phyloP scores from a whole-genome alignment of 2,329 filamentous ascomycete genomes.

The Ascochyta viciae-villosae region DNA sequence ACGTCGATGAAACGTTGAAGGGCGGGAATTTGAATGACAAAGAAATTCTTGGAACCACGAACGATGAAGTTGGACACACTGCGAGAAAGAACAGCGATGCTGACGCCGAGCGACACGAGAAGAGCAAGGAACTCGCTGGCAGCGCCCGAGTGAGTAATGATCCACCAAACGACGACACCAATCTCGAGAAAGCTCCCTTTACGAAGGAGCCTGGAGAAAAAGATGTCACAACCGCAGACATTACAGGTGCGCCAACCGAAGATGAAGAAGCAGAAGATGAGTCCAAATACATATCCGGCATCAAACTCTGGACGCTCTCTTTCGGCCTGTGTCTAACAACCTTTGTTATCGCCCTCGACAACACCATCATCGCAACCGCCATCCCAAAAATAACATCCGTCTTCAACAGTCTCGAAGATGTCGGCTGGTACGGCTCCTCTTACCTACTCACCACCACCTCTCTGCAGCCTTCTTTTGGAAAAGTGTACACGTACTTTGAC shows the following conservation, averaged over 20 bases:
- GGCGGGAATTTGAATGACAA: neutral
- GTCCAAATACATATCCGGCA: constrained; percentile 44
- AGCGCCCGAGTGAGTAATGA: neutral
- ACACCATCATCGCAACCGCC: constrained; percentile 50
- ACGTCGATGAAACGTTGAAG: constrained; percentile 1
- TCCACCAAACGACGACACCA: neutral
- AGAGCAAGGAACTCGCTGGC: neutral
- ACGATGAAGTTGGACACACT: neutral
- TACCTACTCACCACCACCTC: constrained; percentile 57
- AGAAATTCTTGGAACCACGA: neutral
- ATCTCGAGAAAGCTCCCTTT: neutral
- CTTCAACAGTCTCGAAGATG: constrained; percentile 51
- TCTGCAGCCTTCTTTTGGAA: constrained; percentile 57
- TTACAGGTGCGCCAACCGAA: constrained; percentile 11
- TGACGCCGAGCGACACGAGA: neutral
- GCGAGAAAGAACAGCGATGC: neutral
- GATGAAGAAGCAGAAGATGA: constrained; percentile 43
- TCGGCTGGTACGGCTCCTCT: constrained; percentile 52
- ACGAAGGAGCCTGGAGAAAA: constrained; percentile 5
- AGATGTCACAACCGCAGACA: neutral
- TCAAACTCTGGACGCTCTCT: constrained; percentile 44
- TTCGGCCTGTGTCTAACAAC: constrained; percentile 46
- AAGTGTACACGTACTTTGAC: constrained; percentile 67
- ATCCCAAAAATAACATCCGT: constrained; percentile 52
- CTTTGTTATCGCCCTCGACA: constrained; percentile 50